A percentile compares a stretch with the other conserved stretches of the same genome.
phyloP scores from a whole-genome alignment of 2,329 filamentous ascomycete genomes.

The Chalaropsis thielavioides region DNA sequence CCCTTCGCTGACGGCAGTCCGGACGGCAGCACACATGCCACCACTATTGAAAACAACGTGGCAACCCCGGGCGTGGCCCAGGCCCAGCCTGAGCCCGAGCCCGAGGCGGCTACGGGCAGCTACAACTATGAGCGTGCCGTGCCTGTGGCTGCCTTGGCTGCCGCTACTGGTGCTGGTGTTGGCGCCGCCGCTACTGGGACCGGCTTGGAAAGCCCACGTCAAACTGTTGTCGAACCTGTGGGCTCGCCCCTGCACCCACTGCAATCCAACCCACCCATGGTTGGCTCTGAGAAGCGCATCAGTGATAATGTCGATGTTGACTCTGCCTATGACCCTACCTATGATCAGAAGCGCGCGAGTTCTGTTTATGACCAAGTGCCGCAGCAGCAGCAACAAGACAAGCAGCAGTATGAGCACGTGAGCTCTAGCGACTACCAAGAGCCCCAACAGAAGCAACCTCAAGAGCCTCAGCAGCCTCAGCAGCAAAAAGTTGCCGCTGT shows the following conservation, averaged over 20 bases:
- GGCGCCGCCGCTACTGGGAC: background rate
- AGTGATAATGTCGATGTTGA: background rate
- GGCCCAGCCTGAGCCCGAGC: background rate
- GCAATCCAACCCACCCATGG: conserved; percentile 12
- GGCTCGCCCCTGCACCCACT: conserved; percentile 5
- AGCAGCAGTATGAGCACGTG: background rate
- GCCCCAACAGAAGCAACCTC: background rate
- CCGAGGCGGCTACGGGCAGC: background rate
- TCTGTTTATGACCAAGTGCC: background rate
- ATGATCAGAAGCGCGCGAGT: background rate
- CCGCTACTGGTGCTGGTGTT: background rate
- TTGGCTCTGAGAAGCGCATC: background rate
- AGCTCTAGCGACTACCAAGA: background rate
- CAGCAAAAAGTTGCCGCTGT: background rate
- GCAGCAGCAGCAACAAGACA: background rate
- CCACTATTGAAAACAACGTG: conserved; percentile 2
- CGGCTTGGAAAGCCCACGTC: background rate
- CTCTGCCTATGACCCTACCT: background rate
- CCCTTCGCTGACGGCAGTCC: background rate
- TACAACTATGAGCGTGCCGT: background rate
- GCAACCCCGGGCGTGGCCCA: background rate
- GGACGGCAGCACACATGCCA: conserved; percentile 5
- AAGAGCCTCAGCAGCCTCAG: background rate
- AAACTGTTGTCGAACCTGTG: conserved; percentile 1
- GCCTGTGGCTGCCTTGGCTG: background rate